Evolutionary conservation across 2,329 filamentous ascomycete genomes (phyloP).

Genomic region (Cryphonectria naterciae): DNA sequence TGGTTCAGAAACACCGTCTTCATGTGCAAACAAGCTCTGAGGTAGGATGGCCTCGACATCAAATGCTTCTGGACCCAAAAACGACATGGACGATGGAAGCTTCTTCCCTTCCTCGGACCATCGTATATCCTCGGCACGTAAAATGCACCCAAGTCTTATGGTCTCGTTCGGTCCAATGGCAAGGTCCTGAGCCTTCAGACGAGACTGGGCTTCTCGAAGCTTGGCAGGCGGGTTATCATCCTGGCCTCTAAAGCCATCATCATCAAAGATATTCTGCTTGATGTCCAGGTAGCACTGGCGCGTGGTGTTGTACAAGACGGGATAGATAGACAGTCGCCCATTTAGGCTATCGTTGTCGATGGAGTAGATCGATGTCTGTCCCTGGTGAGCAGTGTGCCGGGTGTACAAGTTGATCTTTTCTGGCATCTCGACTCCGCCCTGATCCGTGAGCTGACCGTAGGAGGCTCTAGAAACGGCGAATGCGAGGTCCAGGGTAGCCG

Average conservation of each 20-base stretch:
- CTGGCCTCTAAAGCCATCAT: neutral
- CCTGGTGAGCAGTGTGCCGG: neutral
- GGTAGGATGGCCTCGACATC: neutral
- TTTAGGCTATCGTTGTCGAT: conserved; percentile 26
- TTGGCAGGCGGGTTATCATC: conserved; percentile 6
- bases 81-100: neutral
- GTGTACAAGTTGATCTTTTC: conserved; percentile 20
- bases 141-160: neutral
- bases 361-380: neutral
- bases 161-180: neutral
- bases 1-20: neutral
- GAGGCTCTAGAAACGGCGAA: conserved; percentile 32
- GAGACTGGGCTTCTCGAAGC: neutral
- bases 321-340: conserved; percentile 3
- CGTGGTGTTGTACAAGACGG: conserved; percentile 11
- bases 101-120: neutral
- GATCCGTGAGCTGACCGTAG: conserved; percentile 33
- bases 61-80: neutral
- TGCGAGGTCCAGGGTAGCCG: conserved; percentile 20
- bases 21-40: conserved; percentile 5
- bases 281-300: neutral
- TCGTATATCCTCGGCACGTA: conserved; percentile 6
- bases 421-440: conserved; percentile 30
- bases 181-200: neutral
- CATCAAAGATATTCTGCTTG: neutral